Evolutionary conservation across 495 filamentous ascomycete species (phyloP).

Genomic region (Lophiotrema nucula): DNA sequence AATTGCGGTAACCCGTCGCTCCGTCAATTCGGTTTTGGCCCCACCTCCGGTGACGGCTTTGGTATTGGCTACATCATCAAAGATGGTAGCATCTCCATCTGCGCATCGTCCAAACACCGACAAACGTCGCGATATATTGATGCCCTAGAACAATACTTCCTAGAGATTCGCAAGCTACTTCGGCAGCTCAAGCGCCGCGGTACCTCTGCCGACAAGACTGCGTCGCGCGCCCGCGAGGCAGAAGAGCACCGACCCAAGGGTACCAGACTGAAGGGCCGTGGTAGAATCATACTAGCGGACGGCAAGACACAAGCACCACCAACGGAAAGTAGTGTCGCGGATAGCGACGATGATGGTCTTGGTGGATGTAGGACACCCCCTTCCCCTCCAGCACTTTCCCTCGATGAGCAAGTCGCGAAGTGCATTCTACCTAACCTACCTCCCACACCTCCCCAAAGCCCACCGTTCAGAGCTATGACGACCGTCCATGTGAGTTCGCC

Average conservation of each 20-base stretch:
- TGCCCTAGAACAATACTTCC: conserved; percentile 80
- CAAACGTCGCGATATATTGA: conserved; percentile 91
- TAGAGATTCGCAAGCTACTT: conserved; percentile 84
- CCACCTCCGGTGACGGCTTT: conserved; percentile 90
- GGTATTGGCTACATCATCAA: conserved; percentile 99
- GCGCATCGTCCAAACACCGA: conserved; percentile 85
- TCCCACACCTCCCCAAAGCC: conserved; percentile 31
- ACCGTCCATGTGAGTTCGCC: conserved; percentile 26
- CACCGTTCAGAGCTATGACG: conserved; percentile 26
- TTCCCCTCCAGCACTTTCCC: conserved; percentile 34
- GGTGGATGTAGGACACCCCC: conserved; percentile 74
- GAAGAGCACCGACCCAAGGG: conserved; percentile 55
- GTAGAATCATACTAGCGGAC: conserved; percentile 50
- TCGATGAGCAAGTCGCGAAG: conserved; percentile 5
- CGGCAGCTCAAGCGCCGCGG: conserved; percentile 61
- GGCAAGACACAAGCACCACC: conserved; percentile 57
- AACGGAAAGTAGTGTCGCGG: conserved; percentile 46
- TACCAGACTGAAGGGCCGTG: conserved; percentile 53
- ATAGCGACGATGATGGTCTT: conserved; percentile 83
- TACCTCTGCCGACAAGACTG: conserved; percentile 49
- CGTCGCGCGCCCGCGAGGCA: conserved; percentile 65
- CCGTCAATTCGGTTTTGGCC: conserved; percentile 94
- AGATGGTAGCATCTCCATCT: conserved; percentile 88
- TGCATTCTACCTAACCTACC: conserved; percentile 10
- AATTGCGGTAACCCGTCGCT: conserved; percentile 99